A percentile compares a stretch with the other conserved stretches of the same genome.
phyloP scores from a whole-genome alignment of 306 rosid genomes.

The Rosa chinensis region DNA sequence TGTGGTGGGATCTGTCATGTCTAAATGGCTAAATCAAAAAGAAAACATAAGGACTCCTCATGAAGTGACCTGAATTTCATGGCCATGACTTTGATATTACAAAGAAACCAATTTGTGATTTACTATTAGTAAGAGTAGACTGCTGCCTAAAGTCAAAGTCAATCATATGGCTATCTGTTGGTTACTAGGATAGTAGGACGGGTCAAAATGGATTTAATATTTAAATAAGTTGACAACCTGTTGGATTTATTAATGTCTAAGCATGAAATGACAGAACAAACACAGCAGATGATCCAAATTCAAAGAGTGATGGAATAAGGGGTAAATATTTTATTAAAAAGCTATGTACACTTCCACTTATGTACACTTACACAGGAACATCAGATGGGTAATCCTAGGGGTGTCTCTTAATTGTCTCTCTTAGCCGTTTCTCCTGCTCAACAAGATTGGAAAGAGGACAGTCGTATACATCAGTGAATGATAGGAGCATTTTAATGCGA shows the following conservation, averaged over 20 bases:
- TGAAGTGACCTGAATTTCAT: neutral
- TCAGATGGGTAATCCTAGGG: constrained; percentile 64
- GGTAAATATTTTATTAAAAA: neutral
- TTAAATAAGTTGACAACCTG: neutral
- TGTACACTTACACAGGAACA: constrained; percentile 40
- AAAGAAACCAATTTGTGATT: neutral
- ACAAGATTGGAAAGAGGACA: constrained; percentile 63
- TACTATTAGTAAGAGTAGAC: neutral
- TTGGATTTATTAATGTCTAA: neutral
- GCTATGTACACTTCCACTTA: neutral
- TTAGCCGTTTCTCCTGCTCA: constrained; percentile 69
- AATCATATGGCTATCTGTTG: neutral
- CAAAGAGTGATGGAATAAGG: neutral
- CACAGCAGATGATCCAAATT: neutral
- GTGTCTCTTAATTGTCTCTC: constrained; percentile 56
- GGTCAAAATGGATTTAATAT: neutral
- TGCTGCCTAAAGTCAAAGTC: neutral
- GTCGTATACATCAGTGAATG: constrained; percentile 79
- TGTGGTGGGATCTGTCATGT: neutral
- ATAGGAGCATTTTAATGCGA: too few relatives aligned
- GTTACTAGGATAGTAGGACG: neutral
- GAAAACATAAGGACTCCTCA: neutral
- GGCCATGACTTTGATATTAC: neutral
- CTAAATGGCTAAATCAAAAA: neutral
- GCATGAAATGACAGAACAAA: neutral